Conservation (phyloP, 148 eudicot genomes). For the Camellia japonica region DNA sequence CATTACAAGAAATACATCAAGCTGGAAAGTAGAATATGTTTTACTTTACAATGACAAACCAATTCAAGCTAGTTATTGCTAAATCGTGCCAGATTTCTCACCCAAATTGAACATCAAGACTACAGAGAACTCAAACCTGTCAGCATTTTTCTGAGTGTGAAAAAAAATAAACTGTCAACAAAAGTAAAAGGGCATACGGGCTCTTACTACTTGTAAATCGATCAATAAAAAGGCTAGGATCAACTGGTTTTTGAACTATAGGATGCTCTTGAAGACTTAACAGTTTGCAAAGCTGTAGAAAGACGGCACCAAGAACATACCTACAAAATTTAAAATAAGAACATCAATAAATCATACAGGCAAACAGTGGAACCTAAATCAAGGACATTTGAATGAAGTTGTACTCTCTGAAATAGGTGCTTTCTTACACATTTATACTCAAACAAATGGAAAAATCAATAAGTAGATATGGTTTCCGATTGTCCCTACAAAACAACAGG, state of each 20-base stretch:
- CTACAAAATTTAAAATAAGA: conserved; percentile 22
- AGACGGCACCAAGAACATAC: conserved; percentile 62
- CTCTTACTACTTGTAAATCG: conserved; percentile 43
- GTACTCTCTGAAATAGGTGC: neutral
- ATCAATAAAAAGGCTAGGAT: conserved; percentile 56
- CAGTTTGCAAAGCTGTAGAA: conserved; percentile 61
- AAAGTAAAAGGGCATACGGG: conserved; percentile 5
- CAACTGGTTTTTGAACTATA: conserved; percentile 52
- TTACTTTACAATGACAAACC: neutral
- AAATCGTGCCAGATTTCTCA: neutral
- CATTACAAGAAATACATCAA: neutral
- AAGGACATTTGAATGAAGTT: neutral
- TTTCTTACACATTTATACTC: conserved; percentile 60
- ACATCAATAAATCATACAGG: neutral
- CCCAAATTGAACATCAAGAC: neutral
- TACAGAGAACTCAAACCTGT: neutral
- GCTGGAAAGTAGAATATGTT: neutral
- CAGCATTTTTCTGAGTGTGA: neutral
- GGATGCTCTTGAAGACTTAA: conserved; percentile 48
- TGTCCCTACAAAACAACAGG: conserved; percentile 34
- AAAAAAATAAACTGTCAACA: neutral
- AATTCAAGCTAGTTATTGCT: neutral
- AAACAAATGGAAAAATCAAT: conserved; percentile 53
- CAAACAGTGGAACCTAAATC: neutral
- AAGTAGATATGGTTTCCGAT: conserved; percentile 42